These are phyloP conservation scores for Mytilinidion resinicola DNA, from an alignment of 495 filamentous ascomycete genomes.

Conservation along the genomic window DNA sequence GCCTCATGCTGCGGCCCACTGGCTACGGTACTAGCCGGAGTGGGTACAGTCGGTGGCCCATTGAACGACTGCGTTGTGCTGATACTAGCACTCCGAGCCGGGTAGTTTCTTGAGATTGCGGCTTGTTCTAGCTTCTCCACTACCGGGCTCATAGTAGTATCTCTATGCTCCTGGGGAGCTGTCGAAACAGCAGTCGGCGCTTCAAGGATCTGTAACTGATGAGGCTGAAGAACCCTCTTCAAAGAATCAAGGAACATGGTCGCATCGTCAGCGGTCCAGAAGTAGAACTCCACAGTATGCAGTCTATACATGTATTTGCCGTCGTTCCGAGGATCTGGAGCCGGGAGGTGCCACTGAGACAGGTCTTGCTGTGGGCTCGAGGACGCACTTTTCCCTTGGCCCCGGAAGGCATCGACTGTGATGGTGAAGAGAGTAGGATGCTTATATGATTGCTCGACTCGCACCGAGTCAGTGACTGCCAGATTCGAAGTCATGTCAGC, in stretches of 20 bases:
- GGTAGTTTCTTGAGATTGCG: slow-evolving; percentile 55
- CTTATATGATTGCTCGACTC: slow-evolving; percentile 66
- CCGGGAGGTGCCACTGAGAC: slow-evolving; percentile 73
- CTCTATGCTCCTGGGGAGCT: slow-evolving; percentile 40
- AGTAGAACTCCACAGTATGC: slow-evolving; percentile 82
- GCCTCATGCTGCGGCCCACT: neutral
- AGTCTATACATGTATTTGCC: slow-evolving; percentile 67
- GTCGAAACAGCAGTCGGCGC: slow-evolving; percentile 40
- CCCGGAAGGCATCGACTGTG: slow-evolving; percentile 54
- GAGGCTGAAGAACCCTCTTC: slow-evolving; percentile 50
- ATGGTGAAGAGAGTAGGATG: slow-evolving; percentile 73
- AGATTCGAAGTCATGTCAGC: slow-evolving; percentile 14
- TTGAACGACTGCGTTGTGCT: slow-evolving; percentile 35
- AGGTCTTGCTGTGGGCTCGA: slow-evolving; percentile 35
- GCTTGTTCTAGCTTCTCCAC: slow-evolving; percentile 80
- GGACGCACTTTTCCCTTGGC: slow-evolving; percentile 12
- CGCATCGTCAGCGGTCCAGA: slow-evolving; percentile 75
- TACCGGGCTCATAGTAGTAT: slow-evolving; percentile 67
- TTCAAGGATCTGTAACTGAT: slow-evolving; percentile 56
- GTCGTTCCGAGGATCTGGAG: slow-evolving; percentile 60
- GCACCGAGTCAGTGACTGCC: slow-evolving; percentile 56
- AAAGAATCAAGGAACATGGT: slow-evolving; percentile 62
- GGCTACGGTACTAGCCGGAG: slow-evolving; percentile 39
- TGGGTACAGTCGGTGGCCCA: slow-evolving; percentile 43
- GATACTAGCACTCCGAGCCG: slow-evolving; percentile 29